phyloP scores from a whole-genome alignment of 2,329 filamentous ascomycete genomes.

The Fusarium abutilonis region DNA sequence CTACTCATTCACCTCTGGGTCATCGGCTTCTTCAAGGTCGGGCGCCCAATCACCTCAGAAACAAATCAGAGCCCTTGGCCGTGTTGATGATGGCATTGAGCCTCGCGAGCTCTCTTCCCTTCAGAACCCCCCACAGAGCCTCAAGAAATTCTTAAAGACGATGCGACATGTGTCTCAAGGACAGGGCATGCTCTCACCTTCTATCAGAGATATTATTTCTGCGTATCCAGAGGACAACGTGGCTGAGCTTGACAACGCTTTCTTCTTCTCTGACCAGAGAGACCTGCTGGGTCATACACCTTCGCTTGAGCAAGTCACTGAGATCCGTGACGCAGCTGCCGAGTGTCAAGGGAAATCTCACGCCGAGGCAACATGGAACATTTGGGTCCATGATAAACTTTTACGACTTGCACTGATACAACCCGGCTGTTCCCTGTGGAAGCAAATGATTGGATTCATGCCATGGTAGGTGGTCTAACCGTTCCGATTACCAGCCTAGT shows the following conservation, averaged over 20 bases:
- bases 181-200: neutral
- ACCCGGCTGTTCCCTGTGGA: neutral
- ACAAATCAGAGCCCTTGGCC: neutral
- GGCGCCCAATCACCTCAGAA: conserved; percentile 6
- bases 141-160: neutral
- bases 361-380: conserved; percentile 3
- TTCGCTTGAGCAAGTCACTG: neutral
- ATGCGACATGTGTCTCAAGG: conserved; percentile 10
- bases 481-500: too few relatives aligned
- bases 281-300: neutral
- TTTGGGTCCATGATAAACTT: conserved; percentile 1
- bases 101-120: neutral
- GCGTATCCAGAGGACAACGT: neutral
- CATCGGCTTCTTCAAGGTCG: conserved; percentile 4
- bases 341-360: conserved; percentile 10
- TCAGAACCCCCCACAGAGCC: neutral
- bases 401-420: neutral
- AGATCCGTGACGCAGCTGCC: neutral
- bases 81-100: neutral
- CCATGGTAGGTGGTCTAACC: neutral
- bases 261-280: neutral
- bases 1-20: neutral
- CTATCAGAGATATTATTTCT: neutral
- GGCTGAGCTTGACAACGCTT: neutral
- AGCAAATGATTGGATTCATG: neutral